Conservation (phyloP, 495 filamentous ascomycete species). For the Niebla homalea region DNA sequence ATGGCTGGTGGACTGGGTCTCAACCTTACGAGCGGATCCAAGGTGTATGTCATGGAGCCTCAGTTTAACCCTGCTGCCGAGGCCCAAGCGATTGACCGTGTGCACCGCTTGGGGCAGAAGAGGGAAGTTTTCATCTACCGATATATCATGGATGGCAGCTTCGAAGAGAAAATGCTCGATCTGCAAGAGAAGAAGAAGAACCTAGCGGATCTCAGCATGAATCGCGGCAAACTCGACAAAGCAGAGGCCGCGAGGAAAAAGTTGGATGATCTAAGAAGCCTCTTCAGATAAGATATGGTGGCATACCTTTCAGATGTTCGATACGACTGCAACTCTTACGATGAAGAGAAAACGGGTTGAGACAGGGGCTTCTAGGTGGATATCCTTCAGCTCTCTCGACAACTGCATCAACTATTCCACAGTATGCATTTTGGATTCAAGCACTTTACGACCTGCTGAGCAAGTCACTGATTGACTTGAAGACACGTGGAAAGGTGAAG, state of each 20-base stretch:
- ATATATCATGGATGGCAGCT: constrained; percentile 78
- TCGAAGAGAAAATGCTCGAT: constrained; percentile 86
- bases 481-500: too few relatives aligned
- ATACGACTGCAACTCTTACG: too few relatives aligned
- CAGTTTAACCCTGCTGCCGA: constrained; percentile 94
- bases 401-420: too few relatives aligned
- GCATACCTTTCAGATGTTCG: too few relatives aligned
- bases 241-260: constrained; percentile 60
- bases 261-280: constrained; percentile 64
- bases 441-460: too few relatives aligned
- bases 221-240: constrained; percentile 54
- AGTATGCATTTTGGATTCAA: too few relatives aligned
- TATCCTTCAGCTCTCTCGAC: too few relatives aligned
- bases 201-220: constrained; percentile 76
- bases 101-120: constrained; percentile 86
- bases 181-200: constrained; percentile 84
- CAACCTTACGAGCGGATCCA: constrained; percentile 74
- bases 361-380: too few relatives aligned
- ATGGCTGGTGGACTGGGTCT: constrained; percentile 84
- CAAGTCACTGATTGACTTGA: too few relatives aligned
- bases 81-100: constrained; percentile 84
- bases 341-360: too few relatives aligned
- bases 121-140: constrained; percentile 66
- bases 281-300: constrained; percentile 58
- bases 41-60: constrained; percentile 94